phyloP scores from a whole-genome alignment of 768 basidiomycete genomes.

The Pleurotus eryngii region DNA sequence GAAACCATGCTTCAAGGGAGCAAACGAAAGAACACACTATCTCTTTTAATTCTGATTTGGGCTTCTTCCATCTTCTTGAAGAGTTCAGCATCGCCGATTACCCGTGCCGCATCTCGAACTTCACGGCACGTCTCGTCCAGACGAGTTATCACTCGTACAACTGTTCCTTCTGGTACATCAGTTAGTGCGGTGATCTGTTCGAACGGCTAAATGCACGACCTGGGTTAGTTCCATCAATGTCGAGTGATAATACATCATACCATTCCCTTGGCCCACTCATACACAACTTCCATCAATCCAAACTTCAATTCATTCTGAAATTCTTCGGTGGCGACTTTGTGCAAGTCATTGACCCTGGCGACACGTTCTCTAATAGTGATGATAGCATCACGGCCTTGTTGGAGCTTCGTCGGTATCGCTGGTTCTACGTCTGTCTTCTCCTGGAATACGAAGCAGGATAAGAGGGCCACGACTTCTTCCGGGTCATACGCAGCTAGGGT shows the following conservation, averaged over 20 bases:
- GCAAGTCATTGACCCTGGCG: slow-evolving; percentile 71
- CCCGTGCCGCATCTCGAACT: slow-evolving; percentile 93
- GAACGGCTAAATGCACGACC: slow-evolving; percentile 67
- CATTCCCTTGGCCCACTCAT: slow-evolving; percentile 99
- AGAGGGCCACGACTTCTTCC: slow-evolving; percentile 92
- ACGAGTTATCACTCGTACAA: slow-evolving; percentile 93
- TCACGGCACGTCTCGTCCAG: slow-evolving; percentile 97
- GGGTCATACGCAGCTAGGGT: slow-evolving; percentile 87
- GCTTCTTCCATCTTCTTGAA: slow-evolving; percentile 99
- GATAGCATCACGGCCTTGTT: slow-evolving; percentile 79
- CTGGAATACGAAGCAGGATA: slow-evolving; percentile 97
- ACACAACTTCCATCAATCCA: slow-evolving; percentile 93
- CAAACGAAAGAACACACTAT: slow-evolving; percentile 61
- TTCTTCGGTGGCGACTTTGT: slow-evolving; percentile 77
- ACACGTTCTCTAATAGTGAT: slow-evolving; percentile 75
- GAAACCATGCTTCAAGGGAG: neutral
- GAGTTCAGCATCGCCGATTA: slow-evolving; percentile 92
- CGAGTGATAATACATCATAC: slow-evolving; percentile 39
- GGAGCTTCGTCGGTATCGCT: slow-evolving; percentile 70
- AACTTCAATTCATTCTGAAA: slow-evolving; percentile 81
- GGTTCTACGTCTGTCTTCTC: slow-evolving; percentile 96
- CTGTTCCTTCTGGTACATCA: slow-evolving; percentile 94
- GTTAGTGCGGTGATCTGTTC: slow-evolving; percentile 90
- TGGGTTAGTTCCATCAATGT: slow-evolving; percentile 1
- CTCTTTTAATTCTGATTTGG: slow-evolving; percentile 90